phyloP scores from a whole-genome alignment of 2,329 filamentous ascomycete genomes.

The Aschersonia sp. region DNA sequence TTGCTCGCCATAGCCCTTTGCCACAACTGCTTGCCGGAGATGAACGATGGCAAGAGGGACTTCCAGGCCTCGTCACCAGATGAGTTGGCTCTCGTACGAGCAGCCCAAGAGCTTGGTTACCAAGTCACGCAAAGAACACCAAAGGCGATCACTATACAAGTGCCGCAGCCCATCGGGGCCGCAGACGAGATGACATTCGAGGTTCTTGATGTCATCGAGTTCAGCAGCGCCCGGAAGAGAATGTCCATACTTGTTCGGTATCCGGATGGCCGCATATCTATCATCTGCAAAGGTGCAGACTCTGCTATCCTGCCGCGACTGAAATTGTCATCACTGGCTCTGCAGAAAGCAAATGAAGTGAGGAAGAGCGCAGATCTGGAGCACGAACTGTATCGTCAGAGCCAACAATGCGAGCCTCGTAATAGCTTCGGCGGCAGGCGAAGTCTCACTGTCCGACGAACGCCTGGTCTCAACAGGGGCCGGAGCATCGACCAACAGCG shows the following conservation, averaged over 20 bases:
- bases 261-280: slow-evolving; percentile 65
- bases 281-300: slow-evolving; percentile 87
- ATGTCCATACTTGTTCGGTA: slow-evolving; percentile 87
- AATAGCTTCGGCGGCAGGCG: slow-evolving; percentile 41
- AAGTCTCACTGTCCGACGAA: slow-evolving; percentile 35
- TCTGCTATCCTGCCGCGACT: slow-evolving; percentile 68
- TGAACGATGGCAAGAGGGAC: slow-evolving; percentile 52
- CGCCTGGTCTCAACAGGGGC: slow-evolving; percentile 16
- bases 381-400: slow-evolving; percentile 38
- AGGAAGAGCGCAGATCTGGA: slow-evolving; percentile 49
- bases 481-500: slow-evolving; percentile 15
- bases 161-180: slow-evolving; percentile 21
- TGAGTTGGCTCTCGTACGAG: slow-evolving; percentile 72
- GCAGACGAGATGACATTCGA: slow-evolving; percentile 52
- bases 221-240: slow-evolving; percentile 75
- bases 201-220: slow-evolving; percentile 78
- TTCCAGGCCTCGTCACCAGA: slow-evolving; percentile 88
- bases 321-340: slow-evolving; percentile 57
- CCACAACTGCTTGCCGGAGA: slow-evolving; percentile 80
- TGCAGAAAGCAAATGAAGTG: slow-evolving; percentile 55
- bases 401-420: slow-evolving; percentile 37
- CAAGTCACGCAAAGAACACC: slow-evolving; percentile 61
- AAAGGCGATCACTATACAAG: slow-evolving; percentile 44
- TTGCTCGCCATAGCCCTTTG: slow-evolving; percentile 76
- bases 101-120: slow-evolving; percentile 76